Percentiles rank a stretch among this genome's conserved stretches.
These are phyloP conservation scores for Helminthosporium solani DNA, from an alignment of 2,329 filamentous ascomycete species.

Conservation along the genomic window DNA sequence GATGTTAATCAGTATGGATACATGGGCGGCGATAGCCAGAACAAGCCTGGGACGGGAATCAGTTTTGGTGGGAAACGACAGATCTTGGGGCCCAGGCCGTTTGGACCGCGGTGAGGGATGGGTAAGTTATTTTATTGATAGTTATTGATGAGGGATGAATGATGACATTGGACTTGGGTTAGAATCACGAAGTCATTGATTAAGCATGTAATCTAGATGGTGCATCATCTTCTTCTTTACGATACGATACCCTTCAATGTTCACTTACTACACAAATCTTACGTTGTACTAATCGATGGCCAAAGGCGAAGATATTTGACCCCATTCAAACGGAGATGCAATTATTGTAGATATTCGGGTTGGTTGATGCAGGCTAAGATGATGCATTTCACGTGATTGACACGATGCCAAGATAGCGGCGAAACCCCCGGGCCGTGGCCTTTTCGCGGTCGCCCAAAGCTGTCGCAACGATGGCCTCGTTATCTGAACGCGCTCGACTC, in stretches of 20 bases:
- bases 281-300: no score
- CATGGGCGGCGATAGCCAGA: constrained; percentile 74
- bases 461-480: neutral
- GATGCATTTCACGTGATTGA: neutral
- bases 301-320: no score
- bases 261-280: no score
- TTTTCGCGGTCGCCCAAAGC: neutral
- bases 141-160: neutral
- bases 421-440: neutral
- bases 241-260: no score
- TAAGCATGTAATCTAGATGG: no score
- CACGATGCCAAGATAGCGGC: constrained; percentile 4
- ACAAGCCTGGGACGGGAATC: constrained; percentile 62
- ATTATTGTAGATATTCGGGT: no score
- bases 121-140: neutral
- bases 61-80: constrained; percentile 68
- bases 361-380: no score
- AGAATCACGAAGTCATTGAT: no score
- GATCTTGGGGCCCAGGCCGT: constrained; percentile 75
- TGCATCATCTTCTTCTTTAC: no score
- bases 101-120: constrained; percentile 37
- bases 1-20: constrained; percentile 77
- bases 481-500: neutral
- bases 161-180: no score
- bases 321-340: no score